Evolutionary conservation across 768 basidiomycete genomes (phyloP).

Genomic region (Russula sp.): DNA sequence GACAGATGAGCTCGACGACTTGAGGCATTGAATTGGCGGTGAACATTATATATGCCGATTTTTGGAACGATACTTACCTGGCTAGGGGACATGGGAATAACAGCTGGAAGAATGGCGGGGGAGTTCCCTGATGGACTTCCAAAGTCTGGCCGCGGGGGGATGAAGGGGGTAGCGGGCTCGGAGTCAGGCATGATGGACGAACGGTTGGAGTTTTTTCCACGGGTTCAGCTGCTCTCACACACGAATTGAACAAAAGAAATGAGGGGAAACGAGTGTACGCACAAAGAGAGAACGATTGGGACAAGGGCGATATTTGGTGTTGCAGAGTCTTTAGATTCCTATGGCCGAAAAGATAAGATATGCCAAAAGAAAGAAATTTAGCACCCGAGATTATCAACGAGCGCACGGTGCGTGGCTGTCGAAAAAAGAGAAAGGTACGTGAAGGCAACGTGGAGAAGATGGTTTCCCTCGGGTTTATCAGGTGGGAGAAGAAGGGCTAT

Average conservation of each 20-base stretch:
- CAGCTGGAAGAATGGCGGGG: slow-evolving; percentile 22
- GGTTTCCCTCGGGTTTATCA: not conserved
- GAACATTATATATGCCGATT: not conserved
- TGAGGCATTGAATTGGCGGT: not conserved
- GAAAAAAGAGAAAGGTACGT: not conserved
- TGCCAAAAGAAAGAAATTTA: not conserved
- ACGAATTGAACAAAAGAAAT: not conserved
- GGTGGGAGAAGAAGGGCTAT: slow-evolving; percentile 8
- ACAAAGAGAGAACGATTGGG: not conserved
- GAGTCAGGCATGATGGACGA: slow-evolving; percentile 17
- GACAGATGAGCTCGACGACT: slow-evolving; percentile 21
- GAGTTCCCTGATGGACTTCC: slow-evolving; percentile 19
- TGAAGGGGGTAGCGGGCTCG: slow-evolving; percentile 26
- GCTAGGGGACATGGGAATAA: slow-evolving; percentile 25
- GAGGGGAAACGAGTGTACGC: slow-evolving; percentile 6
- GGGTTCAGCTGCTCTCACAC: slow-evolving; percentile 12
- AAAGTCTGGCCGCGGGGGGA: slow-evolving; percentile 27
- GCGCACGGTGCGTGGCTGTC: not conserved
- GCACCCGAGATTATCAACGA: not conserved
- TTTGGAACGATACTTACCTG: slow-evolving; percentile 5
- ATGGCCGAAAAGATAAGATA: slow-evolving; percentile 7
- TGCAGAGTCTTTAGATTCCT: not conserved
- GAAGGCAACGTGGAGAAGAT: not conserved
- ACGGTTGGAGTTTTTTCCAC: slow-evolving; percentile 9
- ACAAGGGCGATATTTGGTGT: not conserved